These are phyloP conservation scores for Fusarium torreyae DNA, from an alignment of 2,329 filamentous ascomycete genomes.

Conservation along the genomic window DNA sequence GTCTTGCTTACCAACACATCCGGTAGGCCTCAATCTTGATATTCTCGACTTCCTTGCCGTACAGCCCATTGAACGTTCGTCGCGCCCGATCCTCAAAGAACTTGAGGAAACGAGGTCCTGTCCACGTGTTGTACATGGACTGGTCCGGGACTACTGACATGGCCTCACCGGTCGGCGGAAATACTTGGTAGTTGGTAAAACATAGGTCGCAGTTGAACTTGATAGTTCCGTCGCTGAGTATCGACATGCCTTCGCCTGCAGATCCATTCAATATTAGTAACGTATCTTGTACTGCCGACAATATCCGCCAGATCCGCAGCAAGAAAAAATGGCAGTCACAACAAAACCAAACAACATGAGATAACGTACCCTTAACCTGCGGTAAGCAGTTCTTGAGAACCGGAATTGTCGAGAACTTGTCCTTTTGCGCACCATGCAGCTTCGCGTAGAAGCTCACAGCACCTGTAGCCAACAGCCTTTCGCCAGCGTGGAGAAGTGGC, in stretches of 20 bases:
- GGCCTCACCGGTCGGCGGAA: constrained; percentile 62
- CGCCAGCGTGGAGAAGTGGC: constrained; percentile 66
- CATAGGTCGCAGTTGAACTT: constrained; percentile 75
- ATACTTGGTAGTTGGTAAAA: constrained; percentile 67
- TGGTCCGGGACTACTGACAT: constrained; percentile 67
- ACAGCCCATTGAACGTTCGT: constrained; percentile 59
- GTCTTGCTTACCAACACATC: constrained; percentile 61
- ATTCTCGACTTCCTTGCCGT: constrained; percentile 58
- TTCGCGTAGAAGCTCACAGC: constrained; percentile 61
- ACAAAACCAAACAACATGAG: not conserved
- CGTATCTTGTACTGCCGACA: constrained; percentile 12
- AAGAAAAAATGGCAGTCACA: not conserved
- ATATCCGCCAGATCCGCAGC: constrained; percentile 19
- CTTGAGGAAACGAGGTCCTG: constrained; percentile 57
- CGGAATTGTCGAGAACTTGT: constrained; percentile 65
- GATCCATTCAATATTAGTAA: constrained; percentile 17
- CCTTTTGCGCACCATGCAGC: constrained; percentile 60
- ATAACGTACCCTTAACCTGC: constrained; percentile 58
- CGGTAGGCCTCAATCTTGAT: constrained; percentile 60
- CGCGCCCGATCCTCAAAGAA: constrained; percentile 62
- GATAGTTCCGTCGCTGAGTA: constrained; percentile 64
- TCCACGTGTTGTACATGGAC: constrained; percentile 60
- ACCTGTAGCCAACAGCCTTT: constrained; percentile 70
- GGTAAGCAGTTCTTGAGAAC: constrained; percentile 65
- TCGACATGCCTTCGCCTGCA: constrained; percentile 61